These are phyloP conservation scores for Rhodotorula sp. DNA, from an alignment of 1,284 basidiomycete genomes.

Conservation along the genomic window DNA sequence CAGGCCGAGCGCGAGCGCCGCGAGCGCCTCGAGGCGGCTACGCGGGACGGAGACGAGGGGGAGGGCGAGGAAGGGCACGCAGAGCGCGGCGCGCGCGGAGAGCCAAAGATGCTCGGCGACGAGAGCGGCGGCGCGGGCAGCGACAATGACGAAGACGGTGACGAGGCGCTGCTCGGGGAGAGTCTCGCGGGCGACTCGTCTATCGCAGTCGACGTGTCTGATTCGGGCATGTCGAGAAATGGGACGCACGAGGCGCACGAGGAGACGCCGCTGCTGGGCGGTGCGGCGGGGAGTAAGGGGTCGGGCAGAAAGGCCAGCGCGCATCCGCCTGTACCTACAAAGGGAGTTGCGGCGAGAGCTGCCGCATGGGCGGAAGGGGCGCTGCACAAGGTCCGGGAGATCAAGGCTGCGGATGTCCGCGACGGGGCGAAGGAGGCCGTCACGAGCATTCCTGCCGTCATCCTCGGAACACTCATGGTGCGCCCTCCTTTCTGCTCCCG, in stretches of 20 bases:
- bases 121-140: conserved; percentile 14
- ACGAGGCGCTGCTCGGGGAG: conserved; percentile 4
- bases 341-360: not conserved
- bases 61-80: not conserved
- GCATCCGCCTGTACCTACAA: not conserved
- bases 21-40: no score
- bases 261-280: conserved; percentile 27
- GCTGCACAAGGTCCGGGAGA: conserved; percentile 2
- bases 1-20: not conserved
- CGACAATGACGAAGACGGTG: not conserved
- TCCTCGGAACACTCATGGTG: conserved; percentile 32
- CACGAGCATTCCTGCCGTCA: conserved; percentile 33
- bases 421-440: conserved; percentile 17
- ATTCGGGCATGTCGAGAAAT: not conserved
- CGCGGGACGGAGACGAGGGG: not conserved
- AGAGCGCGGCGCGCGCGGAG: not conserved
- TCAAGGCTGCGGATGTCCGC: conserved; percentile 22
- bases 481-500: not conserved
- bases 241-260: conserved; percentile 5
- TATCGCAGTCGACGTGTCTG: not conserved
- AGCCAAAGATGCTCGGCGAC: conserved; percentile 22
- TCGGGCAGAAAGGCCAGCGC: not conserved
- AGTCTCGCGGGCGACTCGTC: not conserved
- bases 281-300: not conserved
- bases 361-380: not conserved